phyloP scores from a whole-genome alignment of 2,329 filamentous ascomycete genomes.

The Trichoderma harzianum region DNA sequence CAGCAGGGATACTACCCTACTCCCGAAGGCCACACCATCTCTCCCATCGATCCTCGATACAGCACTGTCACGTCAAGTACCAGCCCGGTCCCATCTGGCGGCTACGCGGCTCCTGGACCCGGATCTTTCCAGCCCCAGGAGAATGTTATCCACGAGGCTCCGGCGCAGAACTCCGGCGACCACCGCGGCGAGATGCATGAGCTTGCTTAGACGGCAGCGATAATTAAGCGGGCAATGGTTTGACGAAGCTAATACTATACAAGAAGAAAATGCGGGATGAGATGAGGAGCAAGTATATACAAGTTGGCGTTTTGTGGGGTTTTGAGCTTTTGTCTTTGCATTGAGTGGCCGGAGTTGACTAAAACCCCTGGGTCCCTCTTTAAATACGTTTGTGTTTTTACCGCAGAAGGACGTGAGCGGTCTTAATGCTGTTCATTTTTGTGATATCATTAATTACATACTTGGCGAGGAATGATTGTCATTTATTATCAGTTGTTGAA shows the following conservation, averaged over 20 bases:
- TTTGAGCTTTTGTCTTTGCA: neutral
- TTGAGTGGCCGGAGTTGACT: conserved; percentile 14
- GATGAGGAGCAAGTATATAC: neutral
- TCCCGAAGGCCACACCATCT: neutral
- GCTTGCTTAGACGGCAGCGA: conserved; percentile 29
- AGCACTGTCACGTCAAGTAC: conserved; percentile 22
- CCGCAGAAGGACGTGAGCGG: neutral
- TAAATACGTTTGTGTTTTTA: neutral
- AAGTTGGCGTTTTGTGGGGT: conserved; percentile 13
- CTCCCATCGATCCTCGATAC: conserved; percentile 25
- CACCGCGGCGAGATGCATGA: conserved; percentile 42
- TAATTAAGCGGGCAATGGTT: neutral
- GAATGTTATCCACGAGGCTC: conserved; percentile 37
- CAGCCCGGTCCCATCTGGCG: conserved; percentile 21
- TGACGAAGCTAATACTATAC: neutral
- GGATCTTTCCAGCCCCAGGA: conserved; percentile 26
- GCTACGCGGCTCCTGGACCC: conserved; percentile 21
- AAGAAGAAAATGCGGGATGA: neutral
- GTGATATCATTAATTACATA: neutral
- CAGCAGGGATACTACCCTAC: conserved; percentile 10
- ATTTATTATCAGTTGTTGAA: neutral
- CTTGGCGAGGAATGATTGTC: neutral
- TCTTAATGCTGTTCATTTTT: neutral
- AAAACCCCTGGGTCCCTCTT: neutral
- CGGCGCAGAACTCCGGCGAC: conserved; percentile 34